These are phyloP conservation scores for Paramecium sexaurelia DNA, from an alignment of 73 alveolate species.

Conservation along the genomic window DNA sequence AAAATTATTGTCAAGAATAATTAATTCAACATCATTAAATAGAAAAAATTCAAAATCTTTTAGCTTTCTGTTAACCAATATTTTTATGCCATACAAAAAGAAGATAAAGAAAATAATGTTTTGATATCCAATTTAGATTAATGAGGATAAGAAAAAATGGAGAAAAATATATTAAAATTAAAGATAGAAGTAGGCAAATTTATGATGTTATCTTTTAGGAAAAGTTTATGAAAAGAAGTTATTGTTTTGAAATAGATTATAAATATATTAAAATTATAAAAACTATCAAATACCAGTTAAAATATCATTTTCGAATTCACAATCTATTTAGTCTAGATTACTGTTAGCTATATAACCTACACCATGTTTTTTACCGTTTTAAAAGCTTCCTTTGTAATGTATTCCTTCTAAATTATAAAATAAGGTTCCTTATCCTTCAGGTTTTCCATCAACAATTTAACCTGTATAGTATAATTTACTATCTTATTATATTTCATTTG, in stretches of 20 bases:
- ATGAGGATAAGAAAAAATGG: background rate
- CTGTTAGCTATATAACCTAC: constrained; percentile 40
- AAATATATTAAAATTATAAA: background rate
- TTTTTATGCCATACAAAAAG: background rate
- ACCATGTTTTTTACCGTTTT: constrained; percentile 52
- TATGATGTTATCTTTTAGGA: background rate
- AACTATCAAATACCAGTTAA: constrained; percentile 43
- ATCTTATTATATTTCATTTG: constrained; percentile 23
- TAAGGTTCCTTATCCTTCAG: constrained; percentile 34
- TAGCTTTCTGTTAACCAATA: background rate
- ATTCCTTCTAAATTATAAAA: constrained; percentile 46
- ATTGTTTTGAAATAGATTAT: background rate
- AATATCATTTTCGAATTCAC: constrained; percentile 38
- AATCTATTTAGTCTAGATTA: constrained; percentile 18
- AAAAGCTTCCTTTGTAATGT: constrained; percentile 22
- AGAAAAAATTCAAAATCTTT: background rate
- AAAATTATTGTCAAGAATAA: too few species aligned
- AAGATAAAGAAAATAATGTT: background rate
- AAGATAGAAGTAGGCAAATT: background rate
- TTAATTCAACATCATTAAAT: background rate
- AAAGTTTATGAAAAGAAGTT: background rate
- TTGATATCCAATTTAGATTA: background rate
- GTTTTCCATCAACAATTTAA: constrained; percentile 1
- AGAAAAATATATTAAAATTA: background rate
- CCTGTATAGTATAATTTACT: constrained; percentile 29